Conservation (phyloP, 2,329 filamentous ascomycete genomes). For the Ophiostoma triangulosporum region DNA sequence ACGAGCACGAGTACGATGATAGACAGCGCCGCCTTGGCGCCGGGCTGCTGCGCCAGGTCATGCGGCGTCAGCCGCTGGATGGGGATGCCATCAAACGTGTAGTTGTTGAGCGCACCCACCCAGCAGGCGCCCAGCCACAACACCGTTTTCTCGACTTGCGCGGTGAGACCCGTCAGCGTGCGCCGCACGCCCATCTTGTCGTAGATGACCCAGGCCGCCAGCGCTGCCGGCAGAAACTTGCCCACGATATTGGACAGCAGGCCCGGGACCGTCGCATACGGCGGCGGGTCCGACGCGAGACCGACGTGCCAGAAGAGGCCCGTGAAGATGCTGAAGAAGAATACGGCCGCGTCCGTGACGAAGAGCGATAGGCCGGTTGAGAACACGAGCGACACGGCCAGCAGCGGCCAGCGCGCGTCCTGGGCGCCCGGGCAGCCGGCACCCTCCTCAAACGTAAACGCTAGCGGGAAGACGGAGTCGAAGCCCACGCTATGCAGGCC, state of each 20-base stretch:
- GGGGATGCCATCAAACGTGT: conserved; percentile 88
- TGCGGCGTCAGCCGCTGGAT: conserved; percentile 84
- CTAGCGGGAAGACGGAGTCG: conserved; percentile 77
- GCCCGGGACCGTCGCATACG: conserved; percentile 49
- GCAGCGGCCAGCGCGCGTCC: conserved; percentile 72
- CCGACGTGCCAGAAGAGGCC: conserved; percentile 83
- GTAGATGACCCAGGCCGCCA: conserved; percentile 79
- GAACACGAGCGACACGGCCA: conserved; percentile 70
- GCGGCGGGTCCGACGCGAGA: conserved; percentile 76
- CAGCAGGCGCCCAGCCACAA: conserved; percentile 85
- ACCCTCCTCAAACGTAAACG: conserved; percentile 60
- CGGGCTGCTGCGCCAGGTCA: conserved; percentile 79
- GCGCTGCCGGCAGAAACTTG: conserved; percentile 74
- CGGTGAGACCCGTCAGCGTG: conserved; percentile 56
- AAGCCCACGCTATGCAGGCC: conserved; percentile 69
- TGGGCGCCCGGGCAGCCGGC: conserved; percentile 50
- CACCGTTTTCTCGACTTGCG: conserved; percentile 80
- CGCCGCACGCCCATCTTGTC: conserved; percentile 66
- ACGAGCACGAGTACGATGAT: conserved; percentile 61
- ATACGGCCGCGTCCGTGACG: conserved; percentile 61
- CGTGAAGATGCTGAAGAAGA: conserved; percentile 74
- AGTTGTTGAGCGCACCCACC: conserved; percentile 85
- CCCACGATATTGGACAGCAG: conserved; percentile 68
- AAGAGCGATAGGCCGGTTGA: conserved; percentile 68
- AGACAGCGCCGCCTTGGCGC: conserved; percentile 69